Base-by-base conservation (phyloP, 2,329 filamentous ascomycete species). In the Coniochaeta hoffmannii region DNA sequence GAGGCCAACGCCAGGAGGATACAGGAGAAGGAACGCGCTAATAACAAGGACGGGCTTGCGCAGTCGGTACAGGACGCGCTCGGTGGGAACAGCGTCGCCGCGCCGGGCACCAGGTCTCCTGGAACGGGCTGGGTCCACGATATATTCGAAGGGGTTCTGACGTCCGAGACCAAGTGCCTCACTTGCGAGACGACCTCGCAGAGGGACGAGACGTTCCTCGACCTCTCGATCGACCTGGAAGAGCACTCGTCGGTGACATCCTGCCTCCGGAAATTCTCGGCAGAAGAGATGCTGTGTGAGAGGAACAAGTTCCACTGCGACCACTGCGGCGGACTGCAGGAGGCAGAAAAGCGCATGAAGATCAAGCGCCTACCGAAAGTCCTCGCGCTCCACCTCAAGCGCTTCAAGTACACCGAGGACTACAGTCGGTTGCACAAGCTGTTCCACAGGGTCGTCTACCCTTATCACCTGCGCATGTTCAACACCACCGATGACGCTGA, bases 221-320 rank as follows among this genome's bases (percentile, higher is more conserved):
- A 99, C 71, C 76, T 99, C 19, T 97, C 94, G 0, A 96, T 99
- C 55, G 94, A 99, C 70, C 76, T 99, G 12, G 91, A 96, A 62
- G 87, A 97, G 66, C 91, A 97, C 68, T 92, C 92, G 0, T 99
- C 94, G 0, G 94, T 99, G 3, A 97, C 94, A 2, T 93, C 94
- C 26, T 99, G 94, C 68, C 73, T 99, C 60, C 83, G 90, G 57
- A 96, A 97, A 65, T 99, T 99, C 66, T 99, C 94, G 0, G 91
- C 94, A 49, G 94, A 97, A 65, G 94, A 99, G 71, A 97, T 97
- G 90, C 80, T 99, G 56, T 97, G 94, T 67, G 94, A 99, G 73
- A 83, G 92, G 58, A 97, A 99, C 76, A 99, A 99, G 68, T 99
- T 99, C 62, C 93, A 99, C 68, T 99, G 94, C 73, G 94, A 99